Evolutionary conservation across 106 monocot species (phyloP).

Genomic region (Hemerocallis citrina): DNA sequence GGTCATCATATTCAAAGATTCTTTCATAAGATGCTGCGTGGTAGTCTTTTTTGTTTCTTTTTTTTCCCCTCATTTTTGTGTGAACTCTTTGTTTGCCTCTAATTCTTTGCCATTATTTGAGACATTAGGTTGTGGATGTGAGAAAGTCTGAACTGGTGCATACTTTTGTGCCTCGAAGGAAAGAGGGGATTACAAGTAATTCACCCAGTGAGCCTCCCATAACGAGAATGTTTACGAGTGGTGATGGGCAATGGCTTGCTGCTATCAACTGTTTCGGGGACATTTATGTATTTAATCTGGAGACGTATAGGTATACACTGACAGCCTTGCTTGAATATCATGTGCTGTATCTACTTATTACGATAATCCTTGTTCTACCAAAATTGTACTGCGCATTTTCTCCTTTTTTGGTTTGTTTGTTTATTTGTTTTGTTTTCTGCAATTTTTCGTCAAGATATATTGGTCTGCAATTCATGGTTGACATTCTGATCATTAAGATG

Average conservation of each 20-base stretch:
- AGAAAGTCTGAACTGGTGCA: conserved; percentile 36
- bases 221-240: conserved; percentile 78
- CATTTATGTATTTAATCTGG: conserved; percentile 87
- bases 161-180: conserved; percentile 50
- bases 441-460: not conserved
- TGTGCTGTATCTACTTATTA: not conserved
- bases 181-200: conserved; percentile 20
- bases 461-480: not conserved
- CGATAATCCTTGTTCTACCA: not conserved
- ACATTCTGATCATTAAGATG: not conserved
- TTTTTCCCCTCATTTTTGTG: too few species aligned
- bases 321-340: not conserved
- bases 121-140: conserved; percentile 55
- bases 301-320: conserved; percentile 57
- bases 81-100: too few species aligned
- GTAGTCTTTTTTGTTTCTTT: not conserved
- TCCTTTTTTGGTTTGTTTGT: not conserved
- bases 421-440: not conserved
- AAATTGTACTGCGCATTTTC: not conserved
- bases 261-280: conserved; percentile 92
- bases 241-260: conserved; percentile 91
- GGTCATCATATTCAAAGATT: not conserved
- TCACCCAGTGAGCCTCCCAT: conserved; percentile 60
- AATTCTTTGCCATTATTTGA: not conserved
- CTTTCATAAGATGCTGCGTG: too few species aligned